Conservation (phyloP, 2,329 filamentous ascomycete genomes). For the Thelonectria olida region DNA sequence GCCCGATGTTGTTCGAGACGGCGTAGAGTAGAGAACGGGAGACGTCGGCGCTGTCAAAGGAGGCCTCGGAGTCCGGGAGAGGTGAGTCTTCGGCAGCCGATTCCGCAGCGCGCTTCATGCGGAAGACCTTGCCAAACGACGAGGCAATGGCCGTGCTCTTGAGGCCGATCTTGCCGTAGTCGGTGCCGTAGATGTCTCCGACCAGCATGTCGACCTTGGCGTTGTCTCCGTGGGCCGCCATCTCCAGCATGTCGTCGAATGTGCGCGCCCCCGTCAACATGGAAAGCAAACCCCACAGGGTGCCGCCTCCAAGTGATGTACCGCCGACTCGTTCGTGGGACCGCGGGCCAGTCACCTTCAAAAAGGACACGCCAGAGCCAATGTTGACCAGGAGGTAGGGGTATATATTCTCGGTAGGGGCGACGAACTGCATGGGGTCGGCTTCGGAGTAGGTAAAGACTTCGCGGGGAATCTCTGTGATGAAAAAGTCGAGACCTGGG, state of each 20-base stretch:
- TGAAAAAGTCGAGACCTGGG: constrained; percentile 94
- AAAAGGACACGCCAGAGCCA: constrained; percentile 94
- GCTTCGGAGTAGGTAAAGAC: constrained; percentile 96
- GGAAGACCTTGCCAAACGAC: constrained; percentile 96
- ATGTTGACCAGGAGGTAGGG: constrained; percentile 99
- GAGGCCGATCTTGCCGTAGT: constrained; percentile 94
- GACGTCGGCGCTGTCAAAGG: constrained; percentile 84
- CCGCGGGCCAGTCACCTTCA: constrained; percentile 92
- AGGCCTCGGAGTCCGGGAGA: constrained; percentile 56
- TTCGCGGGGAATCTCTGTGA: constrained; percentile 95
- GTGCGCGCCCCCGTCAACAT: constrained; percentile 90
- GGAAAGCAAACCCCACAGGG: constrained; percentile 93
- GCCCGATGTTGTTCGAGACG: constrained; percentile 97
- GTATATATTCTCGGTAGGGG: constrained; percentile 83
- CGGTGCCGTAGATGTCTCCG: constrained; percentile 95
- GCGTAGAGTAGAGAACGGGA: constrained; percentile 92
- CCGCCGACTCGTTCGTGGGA: constrained; percentile 92
- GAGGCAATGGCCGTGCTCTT: constrained; percentile 96
- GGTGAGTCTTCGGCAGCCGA: constrained; percentile 77
- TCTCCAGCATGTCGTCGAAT: constrained; percentile 97
- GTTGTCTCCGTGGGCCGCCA: constrained; percentile 93
- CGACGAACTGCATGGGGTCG: constrained; percentile 89
- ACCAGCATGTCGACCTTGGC: constrained; percentile 94
- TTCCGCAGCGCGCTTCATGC: constrained; percentile 88
- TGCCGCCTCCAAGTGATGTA: constrained; percentile 95